Conservation (phyloP, 306 rosid species). For the Carpinus viminea region DNA sequence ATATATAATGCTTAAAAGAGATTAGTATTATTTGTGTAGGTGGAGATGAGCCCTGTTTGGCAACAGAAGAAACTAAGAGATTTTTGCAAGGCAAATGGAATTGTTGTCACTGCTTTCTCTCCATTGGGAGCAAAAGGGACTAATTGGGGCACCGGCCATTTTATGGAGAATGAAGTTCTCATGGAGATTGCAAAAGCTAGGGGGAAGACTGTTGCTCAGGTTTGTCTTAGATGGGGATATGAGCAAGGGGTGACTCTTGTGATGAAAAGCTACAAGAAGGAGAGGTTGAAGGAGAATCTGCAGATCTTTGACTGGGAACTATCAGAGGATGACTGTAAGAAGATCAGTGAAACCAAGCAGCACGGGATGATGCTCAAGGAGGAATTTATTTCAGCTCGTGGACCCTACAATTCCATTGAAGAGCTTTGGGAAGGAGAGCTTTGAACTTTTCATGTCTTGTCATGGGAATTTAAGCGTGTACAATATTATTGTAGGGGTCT, state of each 20-base stretch:
- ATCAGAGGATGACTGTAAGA: neutral
- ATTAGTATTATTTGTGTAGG: neutral
- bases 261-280: slow-evolving; percentile 10
- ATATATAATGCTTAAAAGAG: neutral
- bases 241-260: neutral
- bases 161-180: slow-evolving; percentile 12
- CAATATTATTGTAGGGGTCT: no score
- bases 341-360: slow-evolving; percentile 4
- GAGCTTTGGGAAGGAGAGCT: slow-evolving; percentile 10
- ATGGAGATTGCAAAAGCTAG: slow-evolving; percentile 3
- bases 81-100: slow-evolving; percentile 13
- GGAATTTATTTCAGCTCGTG: neutral
- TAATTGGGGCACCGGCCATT: slow-evolving; percentile 4
- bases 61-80: slow-evolving; percentile 11
- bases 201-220: slow-evolving; percentile 14
- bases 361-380: neutral
- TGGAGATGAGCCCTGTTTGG: slow-evolving; percentile 10
- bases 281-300: slow-evolving; percentile 5
- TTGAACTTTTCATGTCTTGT: neutral
- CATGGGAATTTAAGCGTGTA: no score
- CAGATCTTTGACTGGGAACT: slow-evolving; percentile 6
- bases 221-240: slow-evolving; percentile 8
- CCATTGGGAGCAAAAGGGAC: slow-evolving; percentile 13
- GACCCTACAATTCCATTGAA: neutral
- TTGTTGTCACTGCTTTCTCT: slow-evolving; percentile 5